Percentiles rank a stretch among this genome's conserved stretches.
phyloP scores from a whole-genome alignment of 805 yeast species.

The Ogataea ramenticola region DNA sequence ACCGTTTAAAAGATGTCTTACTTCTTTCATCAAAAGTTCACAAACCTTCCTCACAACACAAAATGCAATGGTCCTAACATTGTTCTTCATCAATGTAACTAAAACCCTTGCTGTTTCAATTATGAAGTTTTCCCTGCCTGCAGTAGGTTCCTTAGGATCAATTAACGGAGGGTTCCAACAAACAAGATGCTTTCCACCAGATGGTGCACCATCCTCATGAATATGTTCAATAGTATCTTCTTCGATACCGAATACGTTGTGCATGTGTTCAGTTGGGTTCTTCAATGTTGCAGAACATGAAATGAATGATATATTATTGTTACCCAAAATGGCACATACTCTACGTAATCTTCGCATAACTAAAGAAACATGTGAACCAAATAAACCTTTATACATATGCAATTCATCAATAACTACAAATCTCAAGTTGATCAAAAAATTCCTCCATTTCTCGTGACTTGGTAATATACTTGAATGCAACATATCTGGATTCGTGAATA shows the following conservation, averaged over 20 bases:
- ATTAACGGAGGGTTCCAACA: slow-evolving; percentile 81
- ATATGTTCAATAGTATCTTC: slow-evolving; percentile 46
- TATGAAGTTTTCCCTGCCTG: slow-evolving; percentile 64
- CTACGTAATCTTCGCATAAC: slow-evolving; percentile 77
- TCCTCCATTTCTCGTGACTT: slow-evolving; percentile 63
- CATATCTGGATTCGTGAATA: slow-evolving; percentile 95
- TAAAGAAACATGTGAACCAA: slow-evolving; percentile 88
- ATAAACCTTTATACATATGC: slow-evolving; percentile 83
- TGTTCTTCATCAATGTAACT: slow-evolving; percentile 53
- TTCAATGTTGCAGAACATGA: slow-evolving; percentile 93
- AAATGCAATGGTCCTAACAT: slow-evolving; percentile 80
- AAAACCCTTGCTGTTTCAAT: slow-evolving; percentile 70
- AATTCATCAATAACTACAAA: slow-evolving; percentile 79
- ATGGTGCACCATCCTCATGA: slow-evolving; percentile 81
- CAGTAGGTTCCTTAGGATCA: slow-evolving; percentile 48
- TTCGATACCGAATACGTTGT: slow-evolving; percentile 62
- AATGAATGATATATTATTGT: slow-evolving; percentile 53
- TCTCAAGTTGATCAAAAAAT: slow-evolving; percentile 55
- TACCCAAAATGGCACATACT: slow-evolving; percentile 47
- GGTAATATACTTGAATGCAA: slow-evolving; percentile 83
- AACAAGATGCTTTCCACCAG: slow-evolving; percentile 66
- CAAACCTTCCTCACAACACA: slow-evolving; percentile 83
- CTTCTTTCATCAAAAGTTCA: slow-evolving; percentile 81
- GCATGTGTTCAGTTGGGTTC: slow-evolving; percentile 67
- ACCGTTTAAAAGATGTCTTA: slow-evolving; percentile 46